Evolutionary conservation across 257 asterid species (phyloP), one percentile per base, ranked within the genome.

Genomic region (Solanum etuberosum): DNA sequence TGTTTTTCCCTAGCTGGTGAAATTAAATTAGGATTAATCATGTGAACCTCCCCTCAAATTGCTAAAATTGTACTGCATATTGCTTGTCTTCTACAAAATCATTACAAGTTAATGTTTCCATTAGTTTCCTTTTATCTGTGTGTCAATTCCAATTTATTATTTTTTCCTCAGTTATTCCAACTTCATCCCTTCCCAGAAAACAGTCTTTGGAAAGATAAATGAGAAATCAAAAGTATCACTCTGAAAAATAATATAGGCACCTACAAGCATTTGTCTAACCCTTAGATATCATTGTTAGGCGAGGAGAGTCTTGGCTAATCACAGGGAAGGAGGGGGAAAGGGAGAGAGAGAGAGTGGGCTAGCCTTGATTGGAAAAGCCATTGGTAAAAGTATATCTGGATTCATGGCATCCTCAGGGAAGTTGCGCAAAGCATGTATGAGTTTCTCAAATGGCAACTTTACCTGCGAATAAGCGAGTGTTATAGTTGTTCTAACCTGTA

Each of bases 351-450:
- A 68, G 54, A 4, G 70, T 16, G n/a, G 29, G 12, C 68, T 81
- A 85, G 94, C 99, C 99, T 96, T 94, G 85, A 93, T 91, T 54
- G 99, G 91, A 92, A 91, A 97, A 84, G 99, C 98, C 98, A 97
- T 89, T 76, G 99, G 98, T 84, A 97, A 92, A 85, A 96, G 89
- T 38, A 92, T 87, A 90, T 97, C 98, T 72, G 99, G 99, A 90
- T 96, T 95, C 97, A 96, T 92, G 88, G 99, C 98, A 88, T 94
- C 98, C 88, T 94, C 98, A 0, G 99, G 99, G 89, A 97, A 97
- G 91, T 97, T 96, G 76, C 98, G 95, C 46, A 97, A 91, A 46
- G 95, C 97, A 38, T 92, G 98, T 89, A 96, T 93, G 81, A 97
- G 97, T 89, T 93, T 97, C 91, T 97, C 99, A 35, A 97, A 97